Base-by-base conservation (phyloP, 169 alveolate species). In the Miamiensis avidus region DNA sequence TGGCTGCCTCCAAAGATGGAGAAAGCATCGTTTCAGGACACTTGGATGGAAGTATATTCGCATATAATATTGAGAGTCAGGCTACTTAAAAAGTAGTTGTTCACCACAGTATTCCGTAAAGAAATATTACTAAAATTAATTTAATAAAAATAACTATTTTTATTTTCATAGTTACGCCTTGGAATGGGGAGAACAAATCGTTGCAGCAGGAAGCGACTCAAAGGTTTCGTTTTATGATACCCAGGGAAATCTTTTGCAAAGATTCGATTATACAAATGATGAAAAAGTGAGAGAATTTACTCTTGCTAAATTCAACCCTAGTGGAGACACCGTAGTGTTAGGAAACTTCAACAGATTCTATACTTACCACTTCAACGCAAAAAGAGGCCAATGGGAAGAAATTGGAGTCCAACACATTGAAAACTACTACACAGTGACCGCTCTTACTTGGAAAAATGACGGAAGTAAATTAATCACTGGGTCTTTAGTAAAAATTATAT, bases 171-270 rank as follows among this genome's bases (percentile, higher is more conserved):
- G 97, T 0, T 91, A 91, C 85, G 97, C 98, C 64, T 90, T 97
- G 34, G 94, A 95, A 1, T 97, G 97, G 97, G 98, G 97, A 1
- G 96, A 95, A 30, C 95, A 95, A 78, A 94, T 97, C 49, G 83
- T 94, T 28, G 99, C 98, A 25, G 99, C 98, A 76, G 99, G 99
- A 74, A 97, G 96, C 86, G 98, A 96, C 85, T 94, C 95, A 31
- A 95, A 93, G 84, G 96, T 97, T 76, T 91, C 94, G 0, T 96
- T 97, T 83, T 97, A 96, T 84, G 96, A 95, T 79, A 91, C 91
- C 32, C 87, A 90, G 32, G 98, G 98, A 0, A 93, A 91, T 85
- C 91, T 93, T 65, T 90, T 96, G 83, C 93, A 96, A 82, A 93
- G 95, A 82, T 92, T 95, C 76, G 98, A 96, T 89, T 95, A 94